phyloP scores from a whole-genome alignment of 2,329 filamentous ascomycete genomes.

The Teratosphaeria viscida region DNA sequence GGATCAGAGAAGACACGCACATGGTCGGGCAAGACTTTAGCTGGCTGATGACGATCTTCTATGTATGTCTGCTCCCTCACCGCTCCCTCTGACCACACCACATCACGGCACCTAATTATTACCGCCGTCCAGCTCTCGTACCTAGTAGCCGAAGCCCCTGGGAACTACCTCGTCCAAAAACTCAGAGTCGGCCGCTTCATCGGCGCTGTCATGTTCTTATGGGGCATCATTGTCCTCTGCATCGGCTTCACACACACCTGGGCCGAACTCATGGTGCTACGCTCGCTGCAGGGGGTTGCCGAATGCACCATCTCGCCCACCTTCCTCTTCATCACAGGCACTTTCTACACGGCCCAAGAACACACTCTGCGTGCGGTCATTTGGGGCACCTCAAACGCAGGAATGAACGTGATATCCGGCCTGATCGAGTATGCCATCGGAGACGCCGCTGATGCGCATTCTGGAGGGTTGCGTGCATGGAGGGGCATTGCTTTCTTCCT shows the following conservation, averaged over 20 bases:
- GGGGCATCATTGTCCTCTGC: constrained; percentile 8
- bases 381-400: not conserved
- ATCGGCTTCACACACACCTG: constrained; percentile 8
- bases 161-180: constrained; percentile 8
- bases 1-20: constrained; percentile 2
- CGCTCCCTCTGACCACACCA: not conserved
- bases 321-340: not conserved
- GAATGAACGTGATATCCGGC: not conserved
- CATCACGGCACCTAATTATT: not conserved
- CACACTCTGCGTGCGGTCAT: not conserved
- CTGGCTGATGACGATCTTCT: constrained; percentile 8
- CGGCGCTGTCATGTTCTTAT: constrained; percentile 2
- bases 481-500: not conserved
- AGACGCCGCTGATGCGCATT: not conserved
- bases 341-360: not conserved
- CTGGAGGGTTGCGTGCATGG: not conserved
- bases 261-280: constrained; percentile 5
- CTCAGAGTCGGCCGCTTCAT: constrained; percentile 6
- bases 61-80: not conserved
- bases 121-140: constrained; percentile 1
- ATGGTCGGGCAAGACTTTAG: constrained; percentile 6
- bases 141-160: constrained; percentile 5
- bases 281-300: constrained; percentile 5
- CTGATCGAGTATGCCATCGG: not conserved
- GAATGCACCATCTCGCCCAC: constrained; percentile 6